Evolutionary conservation across 2,329 filamentous ascomycete genomes (phyloP), one percentile per base, ranked within the genome.

Genomic region (Hypomyces rosellus): DNA sequence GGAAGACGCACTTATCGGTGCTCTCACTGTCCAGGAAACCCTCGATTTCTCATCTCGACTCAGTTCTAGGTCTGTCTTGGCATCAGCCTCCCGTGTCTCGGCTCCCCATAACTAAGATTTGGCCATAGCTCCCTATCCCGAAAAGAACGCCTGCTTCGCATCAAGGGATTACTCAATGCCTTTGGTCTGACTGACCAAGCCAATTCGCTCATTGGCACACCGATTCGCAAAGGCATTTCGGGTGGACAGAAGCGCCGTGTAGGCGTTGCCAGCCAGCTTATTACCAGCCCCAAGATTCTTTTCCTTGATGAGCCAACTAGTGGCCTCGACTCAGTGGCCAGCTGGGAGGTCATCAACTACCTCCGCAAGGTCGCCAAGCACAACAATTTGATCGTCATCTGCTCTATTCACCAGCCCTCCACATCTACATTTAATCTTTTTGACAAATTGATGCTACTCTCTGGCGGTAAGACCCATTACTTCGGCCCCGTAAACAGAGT

Each of bases 271-370:
- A 87, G 85, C 54, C 87, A 89, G 62, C 76, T 95, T 34, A 87
- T 95, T 60, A 92, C 88, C 1, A 83, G 78, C 51, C 89, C 89
- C 0, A 88, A 85, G 65, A 82, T 95, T 7, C 66, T 95, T 20
- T 93, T 95, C 62, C 70, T 95, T 33, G 88, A 93, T 62, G 88
- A 93, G 66, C 88, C 88, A 1, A 95, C 89, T 0, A 89, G 85
- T 56, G 89, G 89, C 8, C 73, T 95, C 9, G 89, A 95, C 65
- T 91, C 87, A 7, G 83, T 82, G 0, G 84, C 85, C 0, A 88
- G 85, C 51, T 84, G 74, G 56, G 87, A 95, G 65, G 86, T 95
- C 18, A 82, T 92, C 49, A 84, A 75, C 3, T 90, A 87, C 63
- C 77, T 92, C 45, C 82, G 78, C 61, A 71, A 75, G 9, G 75